These are phyloP conservation scores for Klebsormidium nitens DNA, from an alignment of 139 green algal species.

Conservation along the genomic window DNA sequence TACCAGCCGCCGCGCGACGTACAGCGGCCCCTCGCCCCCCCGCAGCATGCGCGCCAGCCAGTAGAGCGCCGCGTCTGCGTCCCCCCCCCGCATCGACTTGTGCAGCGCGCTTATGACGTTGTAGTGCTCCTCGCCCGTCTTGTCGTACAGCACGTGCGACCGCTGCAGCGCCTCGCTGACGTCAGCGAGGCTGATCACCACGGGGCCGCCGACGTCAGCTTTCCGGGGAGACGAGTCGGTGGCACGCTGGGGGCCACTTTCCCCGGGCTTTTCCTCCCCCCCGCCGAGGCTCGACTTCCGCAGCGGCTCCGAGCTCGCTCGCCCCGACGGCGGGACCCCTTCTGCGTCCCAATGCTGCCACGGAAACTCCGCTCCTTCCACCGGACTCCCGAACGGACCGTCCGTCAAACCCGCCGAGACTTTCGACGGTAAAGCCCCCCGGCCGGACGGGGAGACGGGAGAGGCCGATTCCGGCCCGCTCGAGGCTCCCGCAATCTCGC, in stretches of 20 bases:
- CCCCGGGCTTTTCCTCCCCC: background rate
- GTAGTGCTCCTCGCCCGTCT: constrained; percentile 14
- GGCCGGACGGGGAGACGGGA: too few species aligned
- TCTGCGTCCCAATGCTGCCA: too few species aligned
- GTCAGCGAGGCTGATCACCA: background rate
- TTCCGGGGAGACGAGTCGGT: too few species aligned
- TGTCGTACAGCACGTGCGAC: constrained; percentile 11
- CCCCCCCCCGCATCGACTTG: constrained; percentile 11
- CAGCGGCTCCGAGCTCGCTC: background rate
- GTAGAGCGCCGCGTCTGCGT: constrained; percentile 13
- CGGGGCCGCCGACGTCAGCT: background rate
- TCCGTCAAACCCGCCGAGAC: too few species aligned
- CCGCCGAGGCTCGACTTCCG: background rate
- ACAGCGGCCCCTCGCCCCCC: constrained; percentile 13
- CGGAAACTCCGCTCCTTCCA: too few species aligned
- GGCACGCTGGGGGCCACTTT: background rate
- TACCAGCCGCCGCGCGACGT: constrained; percentile 7
- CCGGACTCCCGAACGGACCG: too few species aligned
- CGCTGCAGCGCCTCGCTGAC: background rate
- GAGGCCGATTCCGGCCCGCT: too few species aligned
- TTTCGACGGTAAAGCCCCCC: too few species aligned
- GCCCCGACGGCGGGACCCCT: too few species aligned
- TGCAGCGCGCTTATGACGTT: constrained; percentile 19
- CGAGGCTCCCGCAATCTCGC: too few species aligned
- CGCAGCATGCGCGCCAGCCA: constrained; percentile 14